Conservation (phyloP, 169 alveolate genomes). For the Cryptosporidium muris region DNA sequence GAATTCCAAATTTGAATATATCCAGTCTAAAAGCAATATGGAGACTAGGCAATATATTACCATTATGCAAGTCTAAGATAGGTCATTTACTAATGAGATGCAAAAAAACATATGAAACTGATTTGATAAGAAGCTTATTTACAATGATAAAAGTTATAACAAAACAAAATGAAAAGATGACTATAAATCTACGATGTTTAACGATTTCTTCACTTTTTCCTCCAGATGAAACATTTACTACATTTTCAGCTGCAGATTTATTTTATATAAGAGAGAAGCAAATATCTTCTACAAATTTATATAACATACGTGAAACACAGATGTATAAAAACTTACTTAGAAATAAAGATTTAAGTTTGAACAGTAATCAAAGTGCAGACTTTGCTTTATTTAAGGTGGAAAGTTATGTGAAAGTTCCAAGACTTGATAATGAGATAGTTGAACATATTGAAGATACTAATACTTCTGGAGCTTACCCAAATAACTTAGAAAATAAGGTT, state of each 20-base stretch:
- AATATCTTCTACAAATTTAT: not conserved
- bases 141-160: constrained; percentile 24
- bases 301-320: too few species aligned
- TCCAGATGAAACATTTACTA: not conserved
- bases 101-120: constrained; percentile 6
- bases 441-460: not conserved
- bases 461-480: not conserved
- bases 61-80: constrained; percentile 35
- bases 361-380: too few species aligned
- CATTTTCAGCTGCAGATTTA: constrained; percentile 4
- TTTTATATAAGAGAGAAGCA: not conserved
- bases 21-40: constrained; percentile 16
- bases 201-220: constrained; percentile 18
- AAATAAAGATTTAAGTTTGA: too few species aligned
- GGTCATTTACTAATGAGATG: constrained; percentile 24
- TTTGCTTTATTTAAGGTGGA: too few species aligned
- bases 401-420: too few species aligned
- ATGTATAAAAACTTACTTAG: too few species aligned
- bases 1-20: constrained; percentile 13
- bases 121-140: constrained; percentile 4
- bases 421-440: not conserved
- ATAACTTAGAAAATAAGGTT: constrained; percentile 13
- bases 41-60: constrained; percentile 27
- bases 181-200: not conserved
- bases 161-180: not conserved